A percentile compares a stretch with the other conserved stretches of the same genome.
Conservation (phyloP, 2,329 filamentous ascomycete species). For the Colletotrichum chlorophyti region DNA sequence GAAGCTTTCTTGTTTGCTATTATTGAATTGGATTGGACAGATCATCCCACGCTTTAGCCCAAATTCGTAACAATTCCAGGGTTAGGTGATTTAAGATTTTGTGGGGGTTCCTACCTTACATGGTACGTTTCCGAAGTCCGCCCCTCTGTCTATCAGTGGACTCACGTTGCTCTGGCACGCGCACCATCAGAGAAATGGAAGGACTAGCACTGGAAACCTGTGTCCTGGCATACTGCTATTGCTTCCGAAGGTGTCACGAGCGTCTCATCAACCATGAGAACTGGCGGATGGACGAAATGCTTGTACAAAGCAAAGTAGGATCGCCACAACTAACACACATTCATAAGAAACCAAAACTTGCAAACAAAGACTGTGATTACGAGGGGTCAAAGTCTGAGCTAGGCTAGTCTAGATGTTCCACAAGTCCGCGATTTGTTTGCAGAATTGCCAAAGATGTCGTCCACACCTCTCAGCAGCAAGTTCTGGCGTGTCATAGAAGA, state of each 20-base stretch:
- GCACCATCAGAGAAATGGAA: not conserved
- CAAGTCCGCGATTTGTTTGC: conserved; percentile 5
- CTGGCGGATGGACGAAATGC: too few relatives aligned
- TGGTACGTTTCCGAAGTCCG: not conserved
- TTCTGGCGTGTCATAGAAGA: not conserved
- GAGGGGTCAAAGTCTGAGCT: conserved; percentile 15
- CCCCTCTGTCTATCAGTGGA: conserved; percentile 11
- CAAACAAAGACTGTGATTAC: conserved; percentile 22
- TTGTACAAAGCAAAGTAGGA: too few relatives aligned
- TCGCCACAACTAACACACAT: too few relatives aligned
- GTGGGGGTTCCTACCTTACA: too few relatives aligned
- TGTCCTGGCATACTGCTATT: too few relatives aligned
- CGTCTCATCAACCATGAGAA: too few relatives aligned
- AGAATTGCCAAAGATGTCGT: conserved; percentile 1
- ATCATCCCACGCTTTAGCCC: not conserved
- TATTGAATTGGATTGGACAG: conserved; percentile 8
- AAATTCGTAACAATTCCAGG: too few relatives aligned
- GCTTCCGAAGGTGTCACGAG: too few relatives aligned
- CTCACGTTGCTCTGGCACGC: not conserved
- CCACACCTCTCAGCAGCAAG: not conserved
- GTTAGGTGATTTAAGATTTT: conserved; percentile 16
- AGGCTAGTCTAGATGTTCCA: not conserved
- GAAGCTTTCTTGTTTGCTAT: not conserved
- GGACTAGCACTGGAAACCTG: too few relatives aligned
- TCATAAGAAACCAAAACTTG: not conserved